These are phyloP conservation scores for Epipyxis sp. DNA, from an alignment of 108 stramenopile genomes.

Conservation along the genomic window DNA sequence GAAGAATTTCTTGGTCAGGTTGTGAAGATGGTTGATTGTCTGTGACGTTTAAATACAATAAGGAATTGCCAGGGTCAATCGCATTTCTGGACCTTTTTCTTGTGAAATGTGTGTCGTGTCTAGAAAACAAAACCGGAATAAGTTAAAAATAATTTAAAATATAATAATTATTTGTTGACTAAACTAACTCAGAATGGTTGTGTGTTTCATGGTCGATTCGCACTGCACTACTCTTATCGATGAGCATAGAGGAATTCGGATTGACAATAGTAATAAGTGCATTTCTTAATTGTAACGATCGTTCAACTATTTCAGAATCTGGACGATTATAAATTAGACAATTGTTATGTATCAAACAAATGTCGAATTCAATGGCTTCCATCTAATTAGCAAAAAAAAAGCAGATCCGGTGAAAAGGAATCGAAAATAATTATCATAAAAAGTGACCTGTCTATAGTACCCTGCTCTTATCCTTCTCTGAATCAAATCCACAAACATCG, in stretches of 20 bases:
- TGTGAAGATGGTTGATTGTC: background rate
- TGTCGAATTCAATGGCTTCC: slow-evolving; percentile 5
- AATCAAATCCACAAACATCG: slow-evolving; percentile 6
- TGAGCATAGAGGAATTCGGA: background rate
- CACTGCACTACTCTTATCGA: background rate
- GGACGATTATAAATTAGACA: slow-evolving; percentile 7
- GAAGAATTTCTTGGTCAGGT: too few relatives aligned
- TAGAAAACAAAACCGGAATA: background rate
- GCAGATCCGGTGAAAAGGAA: background rate
- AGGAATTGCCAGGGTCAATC: too few relatives aligned
- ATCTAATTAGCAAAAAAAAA: background rate
- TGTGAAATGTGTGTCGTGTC: background rate
- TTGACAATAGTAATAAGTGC: background rate
- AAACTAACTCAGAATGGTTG: background rate
- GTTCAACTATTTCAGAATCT: background rate
- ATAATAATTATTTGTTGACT: background rate
- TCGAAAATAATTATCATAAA: background rate
- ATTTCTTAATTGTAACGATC: background rate
- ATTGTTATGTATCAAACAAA: slow-evolving; percentile 4
- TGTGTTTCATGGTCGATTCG: background rate
- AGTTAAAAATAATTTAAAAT: background rate
- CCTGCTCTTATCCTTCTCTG: background rate
- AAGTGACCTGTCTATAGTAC: slow-evolving; percentile 35
- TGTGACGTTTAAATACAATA: too few relatives aligned
- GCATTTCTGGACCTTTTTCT: background rate